Percentiles rank a stretch among this genome's conserved stretches.
These are phyloP conservation scores for Tilletia caries DNA, from an alignment of 1,284 basidiomycete species.

Conservation along the genomic window DNA sequence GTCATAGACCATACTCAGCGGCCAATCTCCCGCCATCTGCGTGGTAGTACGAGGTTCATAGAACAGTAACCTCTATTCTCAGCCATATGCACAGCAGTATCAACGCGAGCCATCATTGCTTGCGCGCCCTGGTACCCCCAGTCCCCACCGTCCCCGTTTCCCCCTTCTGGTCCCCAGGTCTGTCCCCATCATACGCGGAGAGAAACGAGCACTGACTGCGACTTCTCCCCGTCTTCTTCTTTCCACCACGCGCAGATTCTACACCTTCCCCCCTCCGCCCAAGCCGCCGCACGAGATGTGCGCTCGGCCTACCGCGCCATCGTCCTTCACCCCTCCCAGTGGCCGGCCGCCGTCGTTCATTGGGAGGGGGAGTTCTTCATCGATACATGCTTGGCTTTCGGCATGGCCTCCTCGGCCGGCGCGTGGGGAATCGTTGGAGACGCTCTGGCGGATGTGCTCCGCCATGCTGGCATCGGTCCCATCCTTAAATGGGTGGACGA, in stretches of 20 bases:
- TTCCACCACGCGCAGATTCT: background rate
- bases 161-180: too few relatives aligned
- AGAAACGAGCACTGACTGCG: too few relatives aligned
- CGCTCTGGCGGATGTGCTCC: background rate
- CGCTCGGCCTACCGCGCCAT: background rate
- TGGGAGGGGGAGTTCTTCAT: background rate
- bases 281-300: background rate
- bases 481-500: slow-evolving; percentile 4
- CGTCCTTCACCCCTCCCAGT: background rate
- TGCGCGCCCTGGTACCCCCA: too few relatives aligned
- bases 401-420: background rate
- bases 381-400: background rate
- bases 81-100: too few relatives aligned
- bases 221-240: too few relatives aligned
- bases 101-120: too few relatives aligned
- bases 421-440: background rate
- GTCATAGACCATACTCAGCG: too few relatives aligned
- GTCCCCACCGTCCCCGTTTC: too few relatives aligned
- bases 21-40: too few relatives aligned
- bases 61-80: too few relatives aligned
- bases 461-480: background rate
- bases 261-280: background rate
- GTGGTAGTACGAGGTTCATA: too few relatives aligned
- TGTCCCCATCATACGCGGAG: too few relatives aligned
- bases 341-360: background rate